A percentile compares a stretch with the other conserved stretches of the same genome.
Conservation (phyloP, 305 asterid genomes). For the Fraxinus latifolia region DNA sequence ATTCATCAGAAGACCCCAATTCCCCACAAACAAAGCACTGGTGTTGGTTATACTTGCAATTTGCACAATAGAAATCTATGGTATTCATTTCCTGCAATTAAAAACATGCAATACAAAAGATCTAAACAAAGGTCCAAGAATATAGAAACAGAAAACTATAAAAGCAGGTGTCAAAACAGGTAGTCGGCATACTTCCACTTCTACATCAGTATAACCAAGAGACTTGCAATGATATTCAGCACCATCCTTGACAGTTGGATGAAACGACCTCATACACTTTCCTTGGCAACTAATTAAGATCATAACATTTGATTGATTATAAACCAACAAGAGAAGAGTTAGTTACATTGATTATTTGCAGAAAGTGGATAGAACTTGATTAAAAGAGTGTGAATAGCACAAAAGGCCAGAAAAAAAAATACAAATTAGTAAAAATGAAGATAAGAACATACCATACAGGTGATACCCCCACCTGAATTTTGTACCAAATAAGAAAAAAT, state of each 20-base stretch:
- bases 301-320: conserved; percentile 7
- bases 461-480: not conserved
- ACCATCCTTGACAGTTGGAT: conserved; percentile 61
- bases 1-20: conserved; percentile 81
- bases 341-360: not conserved
- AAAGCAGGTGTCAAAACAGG: not conserved
- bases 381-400: not conserved
- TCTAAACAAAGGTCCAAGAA: not conserved
- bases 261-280: conserved; percentile 85
- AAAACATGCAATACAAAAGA: not conserved
- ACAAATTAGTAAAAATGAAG: not conserved
- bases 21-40: conserved; percentile 82
- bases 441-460: not conserved
- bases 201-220: conserved; percentile 51
- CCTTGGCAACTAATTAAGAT: conserved; percentile 66
- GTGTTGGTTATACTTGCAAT: conserved; percentile 66
- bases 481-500: not conserved
- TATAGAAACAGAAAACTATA: not conserved
- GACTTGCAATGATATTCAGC: conserved; percentile 53
- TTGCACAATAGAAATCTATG: conserved; percentile 51
- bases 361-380: not conserved
- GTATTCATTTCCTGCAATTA: conserved; percentile 35
- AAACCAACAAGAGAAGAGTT: not conserved
- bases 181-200: conserved; percentile 43
- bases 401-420: not conserved